Evolutionary conservation across 225 moss, liverwort and hornwort species (phyloP).

Genomic region (Antitrichia curtipendula): DNA sequence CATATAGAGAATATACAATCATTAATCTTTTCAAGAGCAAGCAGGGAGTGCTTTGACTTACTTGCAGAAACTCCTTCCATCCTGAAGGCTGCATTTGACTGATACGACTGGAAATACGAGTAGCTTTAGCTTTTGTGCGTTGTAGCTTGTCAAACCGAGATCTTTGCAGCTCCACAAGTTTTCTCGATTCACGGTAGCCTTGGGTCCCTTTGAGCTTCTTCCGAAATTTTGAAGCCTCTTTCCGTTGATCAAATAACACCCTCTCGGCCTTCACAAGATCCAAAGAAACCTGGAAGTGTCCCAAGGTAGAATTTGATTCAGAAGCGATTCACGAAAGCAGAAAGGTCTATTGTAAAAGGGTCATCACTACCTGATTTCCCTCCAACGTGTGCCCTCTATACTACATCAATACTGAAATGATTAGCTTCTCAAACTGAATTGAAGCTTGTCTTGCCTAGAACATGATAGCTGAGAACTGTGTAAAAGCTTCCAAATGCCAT

Average conservation of each 20-base stretch:
- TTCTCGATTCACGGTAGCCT: slow-evolving; percentile 68
- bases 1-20: neutral
- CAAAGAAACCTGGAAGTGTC: slow-evolving; percentile 27
- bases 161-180: slow-evolving; percentile 53
- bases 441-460: neutral
- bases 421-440: neutral
- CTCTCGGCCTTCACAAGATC: slow-evolving; percentile 53
- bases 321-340: neutral
- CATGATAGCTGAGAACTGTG: neutral
- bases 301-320: neutral
- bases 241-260: slow-evolving; percentile 41
- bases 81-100: slow-evolving; percentile 88
- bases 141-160: slow-evolving; percentile 61
- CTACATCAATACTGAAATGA: neutral
- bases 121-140: slow-evolving; percentile 41
- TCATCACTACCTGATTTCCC: slow-evolving; percentile 8
- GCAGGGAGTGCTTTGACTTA: neutral
- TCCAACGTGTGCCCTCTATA: neutral
- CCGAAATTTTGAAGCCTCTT: slow-evolving; percentile 50
- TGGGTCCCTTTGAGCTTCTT: slow-evolving; percentile 67
- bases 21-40: neutral
- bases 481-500: neutral
- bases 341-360: neutral
- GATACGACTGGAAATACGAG: slow-evolving; percentile 59
- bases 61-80: slow-evolving; percentile 96